A percentile compares a stretch with the other conserved stretches of the same genome.
These are phyloP conservation scores for Saksenaea oblongispora DNA, from an alignment of 371 early-diverging fungal species.

Conservation along the genomic window DNA sequence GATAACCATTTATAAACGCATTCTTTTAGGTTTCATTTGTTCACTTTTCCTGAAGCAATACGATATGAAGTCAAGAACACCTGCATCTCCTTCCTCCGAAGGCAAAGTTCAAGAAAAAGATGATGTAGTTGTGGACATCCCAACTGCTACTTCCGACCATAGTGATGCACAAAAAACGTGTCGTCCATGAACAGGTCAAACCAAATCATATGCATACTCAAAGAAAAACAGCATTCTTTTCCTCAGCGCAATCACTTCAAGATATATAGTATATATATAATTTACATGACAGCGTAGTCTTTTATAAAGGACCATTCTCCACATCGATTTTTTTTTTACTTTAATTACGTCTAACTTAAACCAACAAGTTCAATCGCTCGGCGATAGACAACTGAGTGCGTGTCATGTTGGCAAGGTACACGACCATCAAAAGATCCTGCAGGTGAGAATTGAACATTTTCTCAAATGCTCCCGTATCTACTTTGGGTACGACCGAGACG, in stretches of 20 bases:
- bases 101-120: not conserved
- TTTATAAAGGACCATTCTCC: not conserved
- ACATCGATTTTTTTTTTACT: conserved; percentile 1
- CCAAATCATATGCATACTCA: too few relatives aligned
- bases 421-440: conserved; percentile 93
- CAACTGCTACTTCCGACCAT: not conserved
- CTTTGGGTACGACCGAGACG: conserved; percentile 86
- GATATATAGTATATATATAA: not conserved
- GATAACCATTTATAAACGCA: not conserved
- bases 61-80: not conserved
- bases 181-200: not conserved
- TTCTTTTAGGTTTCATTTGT: not conserved
- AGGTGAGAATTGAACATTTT: conserved; percentile 91
- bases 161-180: not conserved
- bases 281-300: not conserved
- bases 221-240: not conserved
- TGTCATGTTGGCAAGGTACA: conserved; percentile 93
- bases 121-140: not conserved
- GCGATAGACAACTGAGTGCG: conserved; percentile 92
- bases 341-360: conserved; percentile 36
- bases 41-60: not conserved
- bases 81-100: not conserved
- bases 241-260: not conserved
- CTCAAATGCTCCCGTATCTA: conserved; percentile 84
- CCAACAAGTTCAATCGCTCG: conserved; percentile 82